phyloP scores from a whole-genome alignment of 2,329 filamentous ascomycete genomes.

The Onygena corvina region DNA sequence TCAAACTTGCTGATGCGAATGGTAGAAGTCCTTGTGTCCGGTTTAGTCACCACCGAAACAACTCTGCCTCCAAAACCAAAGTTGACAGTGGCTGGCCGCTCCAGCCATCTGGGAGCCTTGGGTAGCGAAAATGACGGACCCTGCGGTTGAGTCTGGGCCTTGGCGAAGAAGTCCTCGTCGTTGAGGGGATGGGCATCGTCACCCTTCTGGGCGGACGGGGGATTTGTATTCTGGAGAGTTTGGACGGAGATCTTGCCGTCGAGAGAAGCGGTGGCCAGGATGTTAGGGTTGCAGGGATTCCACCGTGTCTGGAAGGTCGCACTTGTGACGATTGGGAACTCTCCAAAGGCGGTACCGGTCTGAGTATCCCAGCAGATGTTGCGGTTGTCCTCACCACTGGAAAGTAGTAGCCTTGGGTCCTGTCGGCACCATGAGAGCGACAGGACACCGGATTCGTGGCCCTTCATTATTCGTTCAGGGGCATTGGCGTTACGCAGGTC shows the following conservation, averaged over 20 bases:
- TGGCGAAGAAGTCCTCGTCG: slow-evolving; percentile 92
- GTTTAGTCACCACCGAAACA: slow-evolving; percentile 54
- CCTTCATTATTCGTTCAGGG: slow-evolving; percentile 65
- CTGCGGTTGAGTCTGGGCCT: slow-evolving; percentile 83
- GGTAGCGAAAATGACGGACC: slow-evolving; percentile 75
- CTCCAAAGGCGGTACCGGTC: slow-evolving; percentile 73
- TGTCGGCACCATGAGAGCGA: slow-evolving; percentile 93
- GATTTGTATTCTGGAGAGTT: slow-evolving; percentile 86
- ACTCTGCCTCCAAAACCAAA: slow-evolving; percentile 96
- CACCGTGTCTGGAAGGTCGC: slow-evolving; percentile 96
- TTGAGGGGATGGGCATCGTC: slow-evolving; percentile 59
- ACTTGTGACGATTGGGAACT: slow-evolving; percentile 96
- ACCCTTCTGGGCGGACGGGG: slow-evolving; percentile 53
- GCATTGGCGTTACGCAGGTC: slow-evolving; percentile 92
- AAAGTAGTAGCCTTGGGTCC: slow-evolving; percentile 77
- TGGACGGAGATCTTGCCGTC: slow-evolving; percentile 93
- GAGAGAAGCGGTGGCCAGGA: slow-evolving; percentile 91
- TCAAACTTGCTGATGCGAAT: slow-evolving; percentile 79
- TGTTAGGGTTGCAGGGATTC: slow-evolving; percentile 81
- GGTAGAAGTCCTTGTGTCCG: slow-evolving; percentile 58
- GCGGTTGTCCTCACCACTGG: slow-evolving; percentile 91
- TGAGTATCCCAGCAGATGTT: slow-evolving; percentile 95
- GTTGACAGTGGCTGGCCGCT: slow-evolving; percentile 70
- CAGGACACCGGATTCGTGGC: slow-evolving; percentile 87
- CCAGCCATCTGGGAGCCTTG: slow-evolving; percentile 81